Conservation (phyloP, 73 alveolate genomes). For the Paramecium caudatum region DNA sequence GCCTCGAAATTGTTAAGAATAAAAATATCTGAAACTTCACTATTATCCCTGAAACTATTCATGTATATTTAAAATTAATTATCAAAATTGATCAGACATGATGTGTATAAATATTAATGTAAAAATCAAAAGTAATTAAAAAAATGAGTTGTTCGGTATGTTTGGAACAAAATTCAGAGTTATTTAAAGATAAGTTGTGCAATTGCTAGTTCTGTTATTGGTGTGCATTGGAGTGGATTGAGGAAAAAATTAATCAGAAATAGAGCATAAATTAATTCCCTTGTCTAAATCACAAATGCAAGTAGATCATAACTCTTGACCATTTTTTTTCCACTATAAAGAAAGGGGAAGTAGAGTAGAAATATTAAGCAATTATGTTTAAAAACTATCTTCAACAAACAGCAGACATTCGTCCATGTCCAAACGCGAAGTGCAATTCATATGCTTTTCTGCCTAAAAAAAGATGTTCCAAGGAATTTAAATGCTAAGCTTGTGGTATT, state of each 20-base stretch:
- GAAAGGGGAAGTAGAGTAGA: neutral
- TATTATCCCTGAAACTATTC: too few species aligned
- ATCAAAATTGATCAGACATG: constrained; percentile 53
- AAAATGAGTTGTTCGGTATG: constrained; percentile 29
- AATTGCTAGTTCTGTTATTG: constrained; percentile 6
- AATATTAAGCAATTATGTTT: neutral
- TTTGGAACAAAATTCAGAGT: neutral
- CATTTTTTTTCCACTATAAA: neutral
- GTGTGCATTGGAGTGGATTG: constrained; percentile 34
- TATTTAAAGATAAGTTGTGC: neutral
- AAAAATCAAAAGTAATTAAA: neutral
- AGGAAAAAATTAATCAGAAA: constrained; percentile 20
- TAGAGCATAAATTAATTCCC: neutral
- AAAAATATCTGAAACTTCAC: neutral
- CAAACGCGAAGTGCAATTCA: neutral
- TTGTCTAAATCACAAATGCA: constrained; percentile 28
- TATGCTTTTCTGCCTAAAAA: constrained; percentile 7
- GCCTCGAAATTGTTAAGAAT: neutral
- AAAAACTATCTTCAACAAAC: constrained; percentile 30
- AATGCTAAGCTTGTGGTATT: neutral
- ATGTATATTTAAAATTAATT: too few species aligned
- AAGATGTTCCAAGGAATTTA: constrained; percentile 6
- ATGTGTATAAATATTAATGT: constrained; percentile 13
- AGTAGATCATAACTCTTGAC: neutral
- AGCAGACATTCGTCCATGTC: constrained; percentile 8